Conservation (phyloP, 495 filamentous ascomycete species). For the Talaromyces stipitatus region DNA sequence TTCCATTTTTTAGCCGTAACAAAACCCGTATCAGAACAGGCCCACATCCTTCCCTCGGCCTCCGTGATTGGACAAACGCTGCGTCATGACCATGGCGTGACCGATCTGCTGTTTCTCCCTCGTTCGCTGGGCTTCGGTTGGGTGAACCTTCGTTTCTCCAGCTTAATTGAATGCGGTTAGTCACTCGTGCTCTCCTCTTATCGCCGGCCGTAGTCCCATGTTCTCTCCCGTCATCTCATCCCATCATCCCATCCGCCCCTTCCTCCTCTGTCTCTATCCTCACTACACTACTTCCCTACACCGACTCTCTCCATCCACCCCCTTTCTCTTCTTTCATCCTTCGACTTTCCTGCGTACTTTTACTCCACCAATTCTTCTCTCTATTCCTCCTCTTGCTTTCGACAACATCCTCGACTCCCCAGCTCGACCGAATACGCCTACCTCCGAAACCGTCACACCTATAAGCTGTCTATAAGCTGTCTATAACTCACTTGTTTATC, state of each 20-base stretch:
- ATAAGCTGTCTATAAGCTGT: constrained; percentile 13
- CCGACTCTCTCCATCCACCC: constrained; percentile 3
- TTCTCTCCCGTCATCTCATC: not conserved
- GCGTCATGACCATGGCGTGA: constrained; percentile 3
- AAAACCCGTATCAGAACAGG: constrained; percentile 6
- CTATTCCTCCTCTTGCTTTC: constrained; percentile 24
- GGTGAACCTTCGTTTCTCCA: not conserved
- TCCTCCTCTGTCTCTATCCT: not conserved
- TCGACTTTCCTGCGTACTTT: constrained; percentile 15
- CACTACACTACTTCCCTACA: not conserved
- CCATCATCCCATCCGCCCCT: not conserved
- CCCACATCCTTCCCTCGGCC: not conserved
- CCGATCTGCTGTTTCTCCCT: constrained; percentile 5
- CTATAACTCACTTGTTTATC: not conserved
- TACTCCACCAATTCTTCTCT: constrained; percentile 17
- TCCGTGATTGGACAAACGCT: not conserved
- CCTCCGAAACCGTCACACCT: constrained; percentile 22
- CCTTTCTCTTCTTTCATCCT: constrained; percentile 6
- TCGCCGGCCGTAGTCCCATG: not conserved
- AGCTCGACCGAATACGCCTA: constrained; percentile 9
- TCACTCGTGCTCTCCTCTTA: not conserved
- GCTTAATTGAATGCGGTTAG: constrained; percentile 2
- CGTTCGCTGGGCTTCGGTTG: constrained; percentile 4
- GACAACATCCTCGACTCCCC: constrained; percentile 21
- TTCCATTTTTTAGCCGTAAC: not conserved